phyloP scores from a whole-genome alignment of 176 grass and related monocot species.

The Bonia amplexicaulis region DNA sequence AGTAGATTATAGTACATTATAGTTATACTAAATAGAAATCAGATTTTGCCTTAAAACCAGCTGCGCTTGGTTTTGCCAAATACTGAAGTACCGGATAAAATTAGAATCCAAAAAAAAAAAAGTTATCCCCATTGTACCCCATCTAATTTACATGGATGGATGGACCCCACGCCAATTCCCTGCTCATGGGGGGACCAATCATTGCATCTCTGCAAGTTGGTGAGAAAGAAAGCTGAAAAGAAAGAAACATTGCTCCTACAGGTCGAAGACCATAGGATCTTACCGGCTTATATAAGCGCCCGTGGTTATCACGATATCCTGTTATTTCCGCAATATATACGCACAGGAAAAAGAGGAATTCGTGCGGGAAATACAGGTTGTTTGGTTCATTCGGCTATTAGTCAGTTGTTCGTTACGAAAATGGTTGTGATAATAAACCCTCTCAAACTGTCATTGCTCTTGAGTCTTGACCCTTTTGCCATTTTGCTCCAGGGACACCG shows the following conservation, averaged over 20 bases:
- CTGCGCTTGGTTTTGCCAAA: too few relatives aligned
- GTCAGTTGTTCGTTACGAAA: constrained; percentile 3
- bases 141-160: neutral
- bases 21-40: neutral
- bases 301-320: constrained; percentile 13
- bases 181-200: constrained; percentile 16
- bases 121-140: neutral
- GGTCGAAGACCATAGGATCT: neutral
- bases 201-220: constrained; percentile 10
- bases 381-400: neutral
- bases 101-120: neutral
- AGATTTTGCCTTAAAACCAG: too few relatives aligned
- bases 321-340: constrained; percentile 17
- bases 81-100: neutral
- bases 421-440: constrained; percentile 8
- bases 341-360: neutral
- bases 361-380: neutral
- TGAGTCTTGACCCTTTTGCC: neutral
- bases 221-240: neutral
- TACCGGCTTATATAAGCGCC: constrained; percentile 33
- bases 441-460: neutral
- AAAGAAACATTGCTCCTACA: neutral
- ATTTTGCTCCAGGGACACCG: neutral
- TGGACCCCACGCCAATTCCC: neutral
- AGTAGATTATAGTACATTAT: neutral